Percentiles rank a stretch among this genome's conserved stretches.
Conservation (phyloP, 2,329 filamentous ascomycete species). For the Penicillium sp. region DNA sequence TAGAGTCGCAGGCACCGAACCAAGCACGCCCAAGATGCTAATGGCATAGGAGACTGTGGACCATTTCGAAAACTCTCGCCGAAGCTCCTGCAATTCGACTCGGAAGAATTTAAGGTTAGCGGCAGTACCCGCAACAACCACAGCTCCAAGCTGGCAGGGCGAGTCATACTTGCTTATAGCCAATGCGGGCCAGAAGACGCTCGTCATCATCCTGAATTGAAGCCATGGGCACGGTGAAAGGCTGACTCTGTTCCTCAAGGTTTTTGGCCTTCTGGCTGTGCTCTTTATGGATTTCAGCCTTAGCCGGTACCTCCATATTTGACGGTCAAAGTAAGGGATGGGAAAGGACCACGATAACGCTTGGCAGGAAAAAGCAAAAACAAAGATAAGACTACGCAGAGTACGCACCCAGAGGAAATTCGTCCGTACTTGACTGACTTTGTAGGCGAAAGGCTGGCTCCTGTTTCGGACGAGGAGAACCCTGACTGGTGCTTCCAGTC, state of each 20-base stretch:
- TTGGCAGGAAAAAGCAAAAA: slow-evolving; percentile 7
- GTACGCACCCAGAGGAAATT: not conserved
- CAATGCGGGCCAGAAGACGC: slow-evolving; percentile 54
- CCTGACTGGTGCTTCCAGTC: too few species aligned
- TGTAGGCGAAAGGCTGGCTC: too few species aligned
- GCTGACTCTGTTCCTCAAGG: not conserved
- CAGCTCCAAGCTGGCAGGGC: not conserved
- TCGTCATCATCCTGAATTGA: slow-evolving; percentile 54
- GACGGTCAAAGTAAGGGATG: slow-evolving; percentile 1
- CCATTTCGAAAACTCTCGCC: slow-evolving; percentile 60
- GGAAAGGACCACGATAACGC: slow-evolving; percentile 2
- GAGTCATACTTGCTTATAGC: slow-evolving; percentile 54
- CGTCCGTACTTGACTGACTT: too few species aligned
- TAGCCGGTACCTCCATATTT: slow-evolving; percentile 13
- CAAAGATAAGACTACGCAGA: slow-evolving; percentile 1
- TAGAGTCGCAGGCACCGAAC: slow-evolving; percentile 61
- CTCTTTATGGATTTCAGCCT: slow-evolving; percentile 6
- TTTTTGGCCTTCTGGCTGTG: slow-evolving; percentile 3
- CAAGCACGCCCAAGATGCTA: slow-evolving; percentile 58
- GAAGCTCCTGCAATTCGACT: slow-evolving; percentile 46
- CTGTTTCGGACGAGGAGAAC: too few species aligned
- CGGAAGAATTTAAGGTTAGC: slow-evolving; percentile 4
- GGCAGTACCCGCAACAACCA: not conserved
- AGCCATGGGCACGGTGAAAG: slow-evolving; percentile 27
- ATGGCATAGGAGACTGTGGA: slow-evolving; percentile 62